Conservation (phyloP, 1,284 basidiomycete genomes). For the Rhizoctonia solani region DNA sequence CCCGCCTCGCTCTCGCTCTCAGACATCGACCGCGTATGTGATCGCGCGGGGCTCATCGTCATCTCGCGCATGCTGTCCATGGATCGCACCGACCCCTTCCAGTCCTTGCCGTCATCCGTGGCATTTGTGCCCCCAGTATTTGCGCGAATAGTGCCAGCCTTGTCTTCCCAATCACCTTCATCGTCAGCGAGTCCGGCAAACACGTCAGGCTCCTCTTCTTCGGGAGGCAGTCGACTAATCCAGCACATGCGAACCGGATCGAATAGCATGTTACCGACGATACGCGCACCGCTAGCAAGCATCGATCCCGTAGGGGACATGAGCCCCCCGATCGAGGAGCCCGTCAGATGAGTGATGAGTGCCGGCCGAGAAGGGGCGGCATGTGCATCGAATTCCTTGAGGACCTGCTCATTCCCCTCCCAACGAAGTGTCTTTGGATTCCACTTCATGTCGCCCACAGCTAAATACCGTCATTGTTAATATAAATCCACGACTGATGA, state of each 20-base stretch:
- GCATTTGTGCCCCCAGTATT: conserved; percentile 36
- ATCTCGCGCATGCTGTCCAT: conserved; percentile 36
- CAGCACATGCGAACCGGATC: conserved; percentile 94
- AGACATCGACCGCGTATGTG: conserved; percentile 61
- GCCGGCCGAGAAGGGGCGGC: conserved; percentile 89
- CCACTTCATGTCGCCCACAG: conserved; percentile 96
- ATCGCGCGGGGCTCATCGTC: conserved; percentile 62
- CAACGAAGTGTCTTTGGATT: conserved; percentile 86
- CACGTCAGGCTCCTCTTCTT: conserved; percentile 91
- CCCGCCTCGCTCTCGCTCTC: conserved; percentile 69
- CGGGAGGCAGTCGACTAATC: conserved; percentile 80
- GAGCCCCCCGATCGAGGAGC: conserved; percentile 66
- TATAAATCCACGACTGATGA: conserved; percentile 2
- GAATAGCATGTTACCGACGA: conserved; percentile 97
- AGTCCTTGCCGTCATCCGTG: conserved; percentile 17
- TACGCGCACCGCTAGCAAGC: conserved; percentile 67
- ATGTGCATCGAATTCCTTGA: conserved; percentile 87
- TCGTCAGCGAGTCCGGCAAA: conserved; percentile 89
- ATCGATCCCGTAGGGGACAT: conserved; percentile 74
- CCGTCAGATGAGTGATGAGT: conserved; percentile 88
- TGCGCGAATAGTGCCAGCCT: conserved; percentile 77
- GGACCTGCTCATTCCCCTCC: conserved; percentile 93
- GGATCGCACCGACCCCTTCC: conserved; percentile 31
- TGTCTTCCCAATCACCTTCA: conserved; percentile 68
- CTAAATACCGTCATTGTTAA: conserved; percentile 50